Evolutionary conservation across 352 stramenopile genomes (phyloP).

Genomic region (Globisporangium spinosum): DNA sequence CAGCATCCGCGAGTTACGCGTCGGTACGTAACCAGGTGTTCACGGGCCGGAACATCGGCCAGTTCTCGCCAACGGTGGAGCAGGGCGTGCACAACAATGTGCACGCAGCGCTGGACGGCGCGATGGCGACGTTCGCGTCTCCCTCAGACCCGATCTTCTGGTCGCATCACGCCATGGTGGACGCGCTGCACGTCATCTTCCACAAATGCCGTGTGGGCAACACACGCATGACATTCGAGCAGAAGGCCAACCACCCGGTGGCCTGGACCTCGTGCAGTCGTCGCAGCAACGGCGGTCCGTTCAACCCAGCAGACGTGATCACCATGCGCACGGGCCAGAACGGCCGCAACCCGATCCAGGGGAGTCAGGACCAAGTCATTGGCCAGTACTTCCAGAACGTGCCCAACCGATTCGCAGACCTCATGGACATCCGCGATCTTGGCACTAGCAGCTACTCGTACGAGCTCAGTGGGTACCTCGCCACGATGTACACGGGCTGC

Average conservation of each 20-base stretch:
- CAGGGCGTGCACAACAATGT: slow-evolving; percentile 49
- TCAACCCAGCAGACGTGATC: slow-evolving; percentile 13
- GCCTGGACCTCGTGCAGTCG: slow-evolving; percentile 17
- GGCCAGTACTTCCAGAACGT: slow-evolving; percentile 60
- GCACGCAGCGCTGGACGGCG: slow-evolving; percentile 36
- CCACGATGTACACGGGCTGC: slow-evolving; percentile 16
- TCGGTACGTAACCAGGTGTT: slow-evolving; percentile 52
- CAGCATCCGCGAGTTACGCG: slow-evolving; percentile 29
- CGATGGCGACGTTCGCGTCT: slow-evolving; percentile 47
- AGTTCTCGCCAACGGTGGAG: slow-evolving; percentile 25
- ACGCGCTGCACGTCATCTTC: slow-evolving; percentile 51
- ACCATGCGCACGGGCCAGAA: slow-evolving; percentile 31
- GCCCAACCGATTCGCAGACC: slow-evolving; percentile 17
- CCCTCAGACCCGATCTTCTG: slow-evolving; percentile 60
- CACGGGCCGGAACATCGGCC: slow-evolving; percentile 27
- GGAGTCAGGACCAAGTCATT: slow-evolving; percentile 15
- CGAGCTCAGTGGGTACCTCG: slow-evolving; percentile 4
- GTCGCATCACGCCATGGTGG: slow-evolving; percentile 44
- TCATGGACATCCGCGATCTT: slow-evolving; percentile 16
- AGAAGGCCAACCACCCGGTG: slow-evolving; percentile 28
- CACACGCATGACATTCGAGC: slow-evolving; percentile 21
- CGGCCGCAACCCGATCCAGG: slow-evolving; percentile 24
- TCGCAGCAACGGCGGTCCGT: slow-evolving; percentile 11
- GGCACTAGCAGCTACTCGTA: slow-evolving; percentile 18
- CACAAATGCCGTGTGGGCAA: slow-evolving; percentile 43